Evolutionary conservation across 169 alveolate species (phyloP), one percentile per base, ranked within the genome.

Genomic region (Plasmodium blacklocki): DNA sequence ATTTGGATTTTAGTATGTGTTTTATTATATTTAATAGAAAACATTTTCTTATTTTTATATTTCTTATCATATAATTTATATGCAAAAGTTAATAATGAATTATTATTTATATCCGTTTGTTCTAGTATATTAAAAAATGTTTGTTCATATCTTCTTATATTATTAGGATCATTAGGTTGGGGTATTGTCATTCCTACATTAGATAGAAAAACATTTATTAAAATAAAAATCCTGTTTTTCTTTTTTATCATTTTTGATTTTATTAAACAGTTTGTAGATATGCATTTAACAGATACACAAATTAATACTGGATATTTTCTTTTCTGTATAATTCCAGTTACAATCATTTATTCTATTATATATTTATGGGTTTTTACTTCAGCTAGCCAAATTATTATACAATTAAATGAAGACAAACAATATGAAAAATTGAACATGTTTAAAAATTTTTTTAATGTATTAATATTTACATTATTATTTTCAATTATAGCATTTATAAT

Each of bases 351-450:
- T 62, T 45, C 76, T 8, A 86, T 86, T 14, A 86, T 86, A 21
- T 86, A 86, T 74, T 7, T 86, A 39, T 86, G 92, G 92, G 71
- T 86, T 43, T 86, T 86, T 62, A 86, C 76, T 2, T 86, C 92
- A 45, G 66, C 88, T 29, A 86, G 92, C 64, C 60, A 86, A 86
- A 86, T 86, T 71, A 86, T 86, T 21, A 86, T 86, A 23, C 92
- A 86, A 56, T 60, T 86, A 60, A 86, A 72, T 86, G 92, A 86
- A 58, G 92, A 86, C n/a, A 86, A 86, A 72, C 92, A 86, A 73
- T 86, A 86, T 52, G 92, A 86, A 49, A 86, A 86, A 52, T 72
- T 86, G 23, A 86, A 86, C n/a, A 86, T 86, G 92, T 86, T 86
- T 21, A 86, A 86, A 66, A 86, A 58, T n/a, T 72, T 86, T 72